phyloP scores from a whole-genome alignment of 345 rosid species.

The Aquilaria yunnanensis region DNA sequence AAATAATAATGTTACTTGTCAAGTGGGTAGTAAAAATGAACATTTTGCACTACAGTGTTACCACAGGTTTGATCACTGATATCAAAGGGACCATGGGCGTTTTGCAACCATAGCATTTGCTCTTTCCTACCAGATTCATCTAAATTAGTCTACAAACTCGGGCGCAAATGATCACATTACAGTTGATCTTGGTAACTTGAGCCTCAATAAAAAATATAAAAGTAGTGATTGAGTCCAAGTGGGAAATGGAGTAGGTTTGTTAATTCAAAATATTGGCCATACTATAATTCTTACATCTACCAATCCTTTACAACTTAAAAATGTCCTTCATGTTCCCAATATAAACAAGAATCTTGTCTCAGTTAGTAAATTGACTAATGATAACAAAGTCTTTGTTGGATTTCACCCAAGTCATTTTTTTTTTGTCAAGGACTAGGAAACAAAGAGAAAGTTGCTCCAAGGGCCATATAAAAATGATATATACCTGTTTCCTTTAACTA shows the following conservation, averaged over 20 bases:
- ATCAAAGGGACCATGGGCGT: too few species aligned
- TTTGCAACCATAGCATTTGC: too few species aligned
- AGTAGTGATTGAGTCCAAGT: too few species aligned
- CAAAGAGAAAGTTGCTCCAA: not conserved
- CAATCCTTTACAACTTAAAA: not conserved
- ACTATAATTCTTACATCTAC: not conserved
- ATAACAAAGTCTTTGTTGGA: not conserved
- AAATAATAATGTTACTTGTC: not conserved
- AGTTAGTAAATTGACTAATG: not conserved
- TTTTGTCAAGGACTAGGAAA: not conserved
- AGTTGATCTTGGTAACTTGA: too few species aligned
- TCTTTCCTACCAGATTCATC: too few species aligned
- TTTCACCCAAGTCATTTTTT: not conserved
- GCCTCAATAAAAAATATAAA: too few species aligned
- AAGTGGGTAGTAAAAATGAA: not conserved
- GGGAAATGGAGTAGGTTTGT: not conserved
- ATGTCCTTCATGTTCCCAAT: conserved; percentile 9
- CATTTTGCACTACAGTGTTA: not conserved
- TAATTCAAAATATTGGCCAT: not conserved
- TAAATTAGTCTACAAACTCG: too few species aligned
- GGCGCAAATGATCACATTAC: too few species aligned
- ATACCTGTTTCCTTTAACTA: not conserved
- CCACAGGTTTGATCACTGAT: not conserved
- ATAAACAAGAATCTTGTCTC: not conserved
- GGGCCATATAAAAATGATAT: too few species aligned